phyloP scores from a whole-genome alignment of 202 grass and related monocot species.

The Alloteropsis angusta region DNA sequence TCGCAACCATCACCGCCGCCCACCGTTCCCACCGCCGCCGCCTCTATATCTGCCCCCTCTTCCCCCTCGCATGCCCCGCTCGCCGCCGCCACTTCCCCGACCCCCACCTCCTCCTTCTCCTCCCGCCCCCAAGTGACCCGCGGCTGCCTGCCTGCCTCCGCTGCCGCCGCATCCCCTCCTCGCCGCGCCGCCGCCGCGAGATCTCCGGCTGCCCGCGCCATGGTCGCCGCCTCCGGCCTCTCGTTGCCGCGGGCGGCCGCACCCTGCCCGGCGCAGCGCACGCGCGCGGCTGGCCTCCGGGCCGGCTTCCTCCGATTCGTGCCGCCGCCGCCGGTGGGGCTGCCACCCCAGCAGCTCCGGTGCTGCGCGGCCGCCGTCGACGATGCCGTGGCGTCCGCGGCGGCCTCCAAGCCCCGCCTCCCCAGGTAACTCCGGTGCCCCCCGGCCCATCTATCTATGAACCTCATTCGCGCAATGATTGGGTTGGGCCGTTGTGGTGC shows the following conservation, averaged over 20 bases:
- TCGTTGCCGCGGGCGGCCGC: slow-evolving; percentile 19
- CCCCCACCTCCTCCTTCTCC: background rate
- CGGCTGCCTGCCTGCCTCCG: background rate
- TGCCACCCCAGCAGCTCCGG: background rate
- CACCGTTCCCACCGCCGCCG: slow-evolving; percentile 35
- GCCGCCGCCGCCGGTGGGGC: background rate
- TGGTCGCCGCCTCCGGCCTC: slow-evolving; percentile 44
- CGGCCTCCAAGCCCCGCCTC: background rate
- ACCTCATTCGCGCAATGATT: background rate
- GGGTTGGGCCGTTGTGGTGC: background rate
- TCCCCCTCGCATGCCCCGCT: slow-evolving; percentile 3
- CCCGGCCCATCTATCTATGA: background rate
- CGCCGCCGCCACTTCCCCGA: background rate
- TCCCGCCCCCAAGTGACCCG: background rate
- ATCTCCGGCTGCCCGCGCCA: slow-evolving; percentile 37
- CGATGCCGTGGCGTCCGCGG: background rate
- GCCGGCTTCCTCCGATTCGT: slow-evolving; percentile 21
- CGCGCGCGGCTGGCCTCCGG: background rate
- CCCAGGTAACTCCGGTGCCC: slow-evolving; percentile 20
- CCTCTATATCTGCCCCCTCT: slow-evolving; percentile 24
- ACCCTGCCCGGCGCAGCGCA: background rate
- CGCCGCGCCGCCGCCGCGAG: background rate
- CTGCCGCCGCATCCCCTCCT: background rate
- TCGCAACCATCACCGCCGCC: slow-evolving; percentile 40
- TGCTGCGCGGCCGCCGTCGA: slow-evolving; percentile 42